Conservation (phyloP, 495 filamentous ascomycete genomes). For the Xylaria longipes region DNA sequence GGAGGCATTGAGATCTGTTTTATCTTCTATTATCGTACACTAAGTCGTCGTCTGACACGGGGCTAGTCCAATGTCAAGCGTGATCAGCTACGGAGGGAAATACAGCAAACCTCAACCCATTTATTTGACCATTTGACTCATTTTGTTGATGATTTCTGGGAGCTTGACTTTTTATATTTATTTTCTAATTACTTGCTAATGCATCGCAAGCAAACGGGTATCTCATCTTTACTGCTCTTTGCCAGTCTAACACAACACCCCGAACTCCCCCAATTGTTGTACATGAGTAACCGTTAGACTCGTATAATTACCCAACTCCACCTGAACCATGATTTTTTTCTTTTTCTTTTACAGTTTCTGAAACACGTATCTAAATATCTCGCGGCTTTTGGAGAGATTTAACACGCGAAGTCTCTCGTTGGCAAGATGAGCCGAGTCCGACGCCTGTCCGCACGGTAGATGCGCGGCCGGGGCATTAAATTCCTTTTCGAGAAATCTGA, state of each 20-base stretch:
- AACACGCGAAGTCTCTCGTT: slow-evolving; percentile 87
- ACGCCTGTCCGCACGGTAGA: slow-evolving; percentile 92
- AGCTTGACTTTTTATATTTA: not conserved
- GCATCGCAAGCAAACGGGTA: slow-evolving; percentile 11
- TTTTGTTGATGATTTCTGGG: not conserved
- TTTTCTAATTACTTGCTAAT: not conserved
- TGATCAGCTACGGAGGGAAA: not conserved
- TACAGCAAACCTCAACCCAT: not conserved
- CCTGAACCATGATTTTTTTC: no score
- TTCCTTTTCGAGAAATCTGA: slow-evolving; percentile 93
- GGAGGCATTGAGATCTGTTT: not conserved
- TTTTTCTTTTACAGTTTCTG: slow-evolving; percentile 42
- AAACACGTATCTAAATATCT: slow-evolving; percentile 91
- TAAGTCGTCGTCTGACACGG: no score
- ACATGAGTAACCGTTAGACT: not conserved
- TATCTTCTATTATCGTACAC: not conserved
- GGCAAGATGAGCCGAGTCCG: slow-evolving; percentile 91
- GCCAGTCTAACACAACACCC: not conserved
- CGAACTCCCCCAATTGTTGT: slow-evolving; percentile 1
- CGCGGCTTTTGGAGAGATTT: slow-evolving; percentile 89
- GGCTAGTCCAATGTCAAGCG: not conserved
- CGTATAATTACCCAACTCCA: not conserved
- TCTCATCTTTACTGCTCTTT: slow-evolving; percentile 8
- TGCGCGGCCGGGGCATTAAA: slow-evolving; percentile 93
- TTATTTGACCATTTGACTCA: not conserved